Base-by-base conservation (phyloP, 768 basidiomycete species). In the Hirschioporus abietinus region DNA sequence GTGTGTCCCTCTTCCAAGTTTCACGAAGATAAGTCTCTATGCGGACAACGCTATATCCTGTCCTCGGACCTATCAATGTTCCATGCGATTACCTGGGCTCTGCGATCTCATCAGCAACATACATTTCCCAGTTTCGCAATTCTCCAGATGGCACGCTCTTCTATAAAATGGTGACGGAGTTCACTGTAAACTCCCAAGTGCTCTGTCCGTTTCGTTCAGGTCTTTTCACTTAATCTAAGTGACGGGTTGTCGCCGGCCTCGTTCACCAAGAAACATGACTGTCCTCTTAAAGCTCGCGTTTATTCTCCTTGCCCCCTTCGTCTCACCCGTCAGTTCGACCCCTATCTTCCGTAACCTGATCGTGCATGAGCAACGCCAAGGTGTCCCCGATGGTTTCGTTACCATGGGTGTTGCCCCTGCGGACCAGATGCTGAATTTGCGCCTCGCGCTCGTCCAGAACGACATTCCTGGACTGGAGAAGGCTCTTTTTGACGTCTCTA, bases 381-480 rank as follows among this genome's bases (percentile, higher is more conserved):
- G 60, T 0, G 68, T 72, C 20, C 78, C 78, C 6, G 42, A 67
- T 1, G 74, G 72, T 23, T 80, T 79, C 70, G 64, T 71, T 23
- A 65, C 67, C 59, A 67, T 66, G 18, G 77, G 77, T 24, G 61
- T 74, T 35, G 77, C 79, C 1, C 63, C 75, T 7, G 67, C 72
- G 1, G 73, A 76, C 64, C 68, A 73, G 0, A 67, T 71, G 17
- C 72, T 83, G 57, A 76, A 74, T 64, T 71, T 82, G 58, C 77
- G 78, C 59, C 68, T 82, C 63, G 79, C 75, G 3, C 74, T 82
- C 63, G 72, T 71, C 24, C 76, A 76, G 64, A 75, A 69, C 63
- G 71, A 82, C 68, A 74, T 76, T 30, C 66, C 66, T 10, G 79
- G 79, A 10, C 77, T 82, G 8, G 75, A 80, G 68, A 71, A 76